Evolutionary conservation across 768 basidiomycete species (phyloP), one percentile per base, ranked within the genome.

Genomic region (Xanthoconium purpureum): DNA sequence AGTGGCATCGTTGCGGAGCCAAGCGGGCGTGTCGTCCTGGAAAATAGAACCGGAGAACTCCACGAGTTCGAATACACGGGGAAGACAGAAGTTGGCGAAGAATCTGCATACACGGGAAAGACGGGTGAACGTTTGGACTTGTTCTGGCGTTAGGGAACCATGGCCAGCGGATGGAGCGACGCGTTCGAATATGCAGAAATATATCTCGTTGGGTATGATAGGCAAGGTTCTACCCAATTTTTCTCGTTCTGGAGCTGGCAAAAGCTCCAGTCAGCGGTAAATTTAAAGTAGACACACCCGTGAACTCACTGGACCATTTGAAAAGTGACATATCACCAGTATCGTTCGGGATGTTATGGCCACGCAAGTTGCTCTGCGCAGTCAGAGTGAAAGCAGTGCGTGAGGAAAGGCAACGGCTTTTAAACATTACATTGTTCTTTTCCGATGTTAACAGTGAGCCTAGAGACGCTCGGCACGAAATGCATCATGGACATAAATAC

Each of bases 51-150:
- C 58, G 17, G 45, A 54, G 43, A 64, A 56, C 5, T 58, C 38
- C 15, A 80, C n/a, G 5, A 60, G 62, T 29, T 72, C 66, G 58
- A 77, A 80, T 5, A 79, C 63, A 30, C 74, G 75, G 0, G 78
- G 75, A 12, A 77, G 60, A n/a, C 71, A 66, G 2, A 72, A 24
- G 9, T 72, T 71, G 50, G 69, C 73, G 50, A 81, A 81, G 56
- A 77, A 73, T 14, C 72, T 72, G 56, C 80, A 81, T 38, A 77
- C 75, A 35, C 65, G 66, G 8, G 77, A 74, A 29, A 81, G 69
- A n/a, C 56, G 63, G 35, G 57, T 56, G 32, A 64, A 58, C 13
- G 18, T 57, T 6, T 5, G 7, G 15, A 50, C 17, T 18, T 58
- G 13, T 18, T 73, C 63, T 17, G 48, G 45, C 10, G 47, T 45